Evolutionary conservation across 805 yeast species (phyloP).

Genomic region (Candida andamanensis): DNA sequence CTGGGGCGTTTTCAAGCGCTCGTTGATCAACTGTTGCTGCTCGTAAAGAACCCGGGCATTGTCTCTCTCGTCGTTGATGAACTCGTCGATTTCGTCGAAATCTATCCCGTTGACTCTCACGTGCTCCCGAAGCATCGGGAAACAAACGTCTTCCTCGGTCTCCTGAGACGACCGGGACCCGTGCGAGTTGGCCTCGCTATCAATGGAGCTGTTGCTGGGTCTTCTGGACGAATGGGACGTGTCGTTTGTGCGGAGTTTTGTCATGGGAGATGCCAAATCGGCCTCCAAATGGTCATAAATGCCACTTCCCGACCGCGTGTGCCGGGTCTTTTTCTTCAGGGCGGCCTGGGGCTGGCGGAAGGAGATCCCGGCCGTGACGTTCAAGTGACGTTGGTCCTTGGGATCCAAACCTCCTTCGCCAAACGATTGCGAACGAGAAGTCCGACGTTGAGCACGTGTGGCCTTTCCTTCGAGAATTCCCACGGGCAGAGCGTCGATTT

Average conservation of each 20-base stretch:
- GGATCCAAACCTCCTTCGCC: slow-evolving; percentile 12
- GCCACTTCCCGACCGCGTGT: slow-evolving; percentile 7
- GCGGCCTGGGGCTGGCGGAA: slow-evolving; percentile 4
- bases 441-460: slow-evolving; percentile 7
- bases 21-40: slow-evolving; percentile 22
- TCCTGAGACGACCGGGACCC: slow-evolving; percentile 79
- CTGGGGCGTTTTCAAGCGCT: slow-evolving; percentile 10
- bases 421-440: slow-evolving; percentile 8
- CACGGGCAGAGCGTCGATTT: slow-evolving; percentile 3
- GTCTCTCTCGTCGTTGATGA: slow-evolving; percentile 56
- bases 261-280: slow-evolving; percentile 26
- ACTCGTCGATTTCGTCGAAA: slow-evolving; percentile 85
- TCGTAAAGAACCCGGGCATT: slow-evolving; percentile 27
- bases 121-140: slow-evolving; percentile 76
- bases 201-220: slow-evolving; percentile 37
- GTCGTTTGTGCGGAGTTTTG: slow-evolving; percentile 21
- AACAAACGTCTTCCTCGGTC: slow-evolving; percentile 96
- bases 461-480: slow-evolving; percentile 7
- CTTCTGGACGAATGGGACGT: slow-evolving; percentile 22
- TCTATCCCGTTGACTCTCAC: slow-evolving; percentile 71
- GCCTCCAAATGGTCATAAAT: slow-evolving; percentile 17
- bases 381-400: slow-evolving; percentile 13
- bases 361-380: slow-evolving; percentile 1
- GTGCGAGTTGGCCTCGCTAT: slow-evolving; percentile 66
- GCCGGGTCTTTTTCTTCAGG: slow-evolving; percentile 7